Percentiles rank a stretch among this genome's conserved stretches.
Conservation (phyloP, 306 rosid genomes). For the Medicago lupulina region DNA sequence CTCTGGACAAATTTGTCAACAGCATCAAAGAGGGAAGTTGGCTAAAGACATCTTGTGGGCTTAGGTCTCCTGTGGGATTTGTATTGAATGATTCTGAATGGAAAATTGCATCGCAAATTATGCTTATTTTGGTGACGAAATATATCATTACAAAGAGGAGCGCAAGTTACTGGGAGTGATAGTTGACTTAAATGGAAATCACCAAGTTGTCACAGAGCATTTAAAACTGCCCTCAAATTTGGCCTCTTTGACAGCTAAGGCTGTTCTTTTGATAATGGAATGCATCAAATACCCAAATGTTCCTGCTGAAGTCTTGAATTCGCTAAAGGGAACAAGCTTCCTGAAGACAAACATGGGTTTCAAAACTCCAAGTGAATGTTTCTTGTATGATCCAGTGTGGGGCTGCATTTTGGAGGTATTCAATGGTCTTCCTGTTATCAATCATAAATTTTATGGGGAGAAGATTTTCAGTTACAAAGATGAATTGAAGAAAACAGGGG, state of each 20-base stretch:
- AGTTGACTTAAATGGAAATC: too few species aligned
- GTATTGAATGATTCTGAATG: neutral
- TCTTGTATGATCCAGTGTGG: too few species aligned
- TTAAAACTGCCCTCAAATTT: too few species aligned
- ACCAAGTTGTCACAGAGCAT: too few species aligned
- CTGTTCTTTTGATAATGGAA: too few species aligned
- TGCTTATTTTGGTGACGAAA: neutral
- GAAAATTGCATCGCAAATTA: neutral
- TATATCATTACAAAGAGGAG: neutral
- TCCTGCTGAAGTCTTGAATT: too few species aligned
- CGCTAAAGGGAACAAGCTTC: too few species aligned
- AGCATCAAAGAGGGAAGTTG: neutral
- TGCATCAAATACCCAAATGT: too few species aligned
- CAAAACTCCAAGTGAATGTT: too few species aligned
- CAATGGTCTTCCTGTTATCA: conserved; percentile 56
- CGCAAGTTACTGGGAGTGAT: neutral
- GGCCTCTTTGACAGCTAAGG: too few species aligned
- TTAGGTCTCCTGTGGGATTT: neutral
- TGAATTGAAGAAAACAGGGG: conserved; percentile 58
- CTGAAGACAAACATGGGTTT: too few species aligned
- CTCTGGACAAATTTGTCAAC: neutral
- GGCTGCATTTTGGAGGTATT: too few species aligned
- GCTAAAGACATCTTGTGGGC: neutral
- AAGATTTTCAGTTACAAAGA: conserved; percentile 34
- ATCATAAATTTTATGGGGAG: conserved; percentile 53